A percentile compares a stretch with the other conserved stretches of the same genome.
These are phyloP conservation scores for Corylus avellana DNA, from an alignment of 306 rosid species.

Conservation along the genomic window DNA sequence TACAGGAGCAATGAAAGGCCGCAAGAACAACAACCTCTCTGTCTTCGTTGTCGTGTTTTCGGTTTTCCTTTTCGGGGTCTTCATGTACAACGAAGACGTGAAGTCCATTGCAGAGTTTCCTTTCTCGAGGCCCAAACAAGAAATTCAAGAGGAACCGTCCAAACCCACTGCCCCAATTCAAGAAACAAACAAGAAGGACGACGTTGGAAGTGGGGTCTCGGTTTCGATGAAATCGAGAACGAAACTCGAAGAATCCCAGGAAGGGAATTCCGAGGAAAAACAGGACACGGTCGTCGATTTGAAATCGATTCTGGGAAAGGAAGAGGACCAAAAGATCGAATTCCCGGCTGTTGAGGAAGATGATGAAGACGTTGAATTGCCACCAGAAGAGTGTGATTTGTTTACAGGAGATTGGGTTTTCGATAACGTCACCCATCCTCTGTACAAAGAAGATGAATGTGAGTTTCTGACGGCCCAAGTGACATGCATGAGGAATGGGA, in stretches of 20 bases:
- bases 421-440: slow-evolving; percentile 70
- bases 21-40: slow-evolving; percentile 62
- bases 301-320: slow-evolving; percentile 25
- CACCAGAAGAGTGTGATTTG: slow-evolving; percentile 87
- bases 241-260: slow-evolving; percentile 39
- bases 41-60: slow-evolving; percentile 59
- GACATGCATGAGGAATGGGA: slow-evolving; percentile 89
- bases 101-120: slow-evolving; percentile 76
- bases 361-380: slow-evolving; percentile 57
- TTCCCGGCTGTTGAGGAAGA: slow-evolving; percentile 32
- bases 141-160: slow-evolving; percentile 39
- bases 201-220: slow-evolving; percentile 17
- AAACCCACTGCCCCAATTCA: not conserved
- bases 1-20: slow-evolving; percentile 59
- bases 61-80: slow-evolving; percentile 68
- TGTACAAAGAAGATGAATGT: slow-evolving; percentile 89
- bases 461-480: slow-evolving; percentile 82
- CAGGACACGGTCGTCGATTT: slow-evolving; percentile 37
- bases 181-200: slow-evolving; percentile 28
- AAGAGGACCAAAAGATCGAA: slow-evolving; percentile 46
- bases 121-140: slow-evolving; percentile 50
- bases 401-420: slow-evolving; percentile 82
- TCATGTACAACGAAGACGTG: slow-evolving; percentile 81
- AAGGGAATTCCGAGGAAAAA: slow-evolving; percentile 41
- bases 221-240: slow-evolving; percentile 43